Evolutionary conservation across 2,329 filamentous ascomycete genomes (phyloP).

Genomic region (Talaromyces sp.): DNA sequence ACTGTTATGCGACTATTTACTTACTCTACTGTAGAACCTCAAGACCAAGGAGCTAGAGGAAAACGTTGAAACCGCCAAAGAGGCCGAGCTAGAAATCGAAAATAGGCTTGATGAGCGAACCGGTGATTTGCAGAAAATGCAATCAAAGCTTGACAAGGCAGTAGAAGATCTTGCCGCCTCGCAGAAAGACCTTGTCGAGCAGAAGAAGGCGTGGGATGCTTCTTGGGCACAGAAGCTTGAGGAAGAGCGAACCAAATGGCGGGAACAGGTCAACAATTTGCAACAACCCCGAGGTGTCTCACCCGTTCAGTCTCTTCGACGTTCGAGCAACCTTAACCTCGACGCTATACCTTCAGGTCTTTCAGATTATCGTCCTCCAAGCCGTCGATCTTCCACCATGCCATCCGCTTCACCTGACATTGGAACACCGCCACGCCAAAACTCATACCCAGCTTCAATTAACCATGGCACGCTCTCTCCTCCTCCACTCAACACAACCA

Average conservation of each 20-base stretch:
- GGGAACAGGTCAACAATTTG: constrained; percentile 48
- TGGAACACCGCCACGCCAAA: constrained; percentile 49
- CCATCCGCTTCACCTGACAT: constrained; percentile 39
- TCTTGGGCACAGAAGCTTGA: constrained; percentile 63
- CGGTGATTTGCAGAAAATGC: constrained; percentile 57
- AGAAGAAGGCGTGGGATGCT: constrained; percentile 61
- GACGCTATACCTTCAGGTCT: constrained; percentile 41
- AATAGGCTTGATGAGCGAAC: constrained; percentile 66
- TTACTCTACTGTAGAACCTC: constrained; percentile 55
- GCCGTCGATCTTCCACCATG: constrained; percentile 45
- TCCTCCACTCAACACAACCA: constrained; percentile 26
- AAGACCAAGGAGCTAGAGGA: constrained; percentile 74
- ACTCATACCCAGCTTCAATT: constrained; percentile 44
- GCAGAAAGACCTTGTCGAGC: constrained; percentile 58
- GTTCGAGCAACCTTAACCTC: constrained; percentile 41
- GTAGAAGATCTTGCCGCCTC: constrained; percentile 66
- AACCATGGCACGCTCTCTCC: constrained; percentile 33
- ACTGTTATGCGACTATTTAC: too few species aligned
- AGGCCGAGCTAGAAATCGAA: constrained; percentile 43
- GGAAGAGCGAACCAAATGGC: constrained; percentile 66
- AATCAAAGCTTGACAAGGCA: constrained; percentile 48
- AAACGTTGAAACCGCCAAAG: constrained; percentile 71
- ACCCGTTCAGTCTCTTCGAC: constrained; percentile 46
- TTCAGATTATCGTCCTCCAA: constrained; percentile 41
- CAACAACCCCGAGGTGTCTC: constrained; percentile 44